Conservation (phyloP, 768 basidiomycete genomes). For the Kwoniella dendrophila region DNA sequence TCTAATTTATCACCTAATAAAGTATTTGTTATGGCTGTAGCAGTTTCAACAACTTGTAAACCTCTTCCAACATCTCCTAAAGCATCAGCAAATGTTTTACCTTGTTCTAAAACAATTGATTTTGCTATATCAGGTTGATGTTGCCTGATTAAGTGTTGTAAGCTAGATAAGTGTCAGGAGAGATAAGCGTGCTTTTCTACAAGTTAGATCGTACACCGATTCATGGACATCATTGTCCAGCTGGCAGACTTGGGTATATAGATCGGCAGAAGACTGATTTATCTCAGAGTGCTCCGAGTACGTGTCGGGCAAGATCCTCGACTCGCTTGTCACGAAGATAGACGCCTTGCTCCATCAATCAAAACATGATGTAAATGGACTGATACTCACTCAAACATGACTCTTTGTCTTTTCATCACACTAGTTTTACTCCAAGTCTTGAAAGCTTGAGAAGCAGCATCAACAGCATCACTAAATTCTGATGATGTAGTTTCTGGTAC, state of each 20-base stretch:
- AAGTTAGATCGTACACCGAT: too few relatives aligned
- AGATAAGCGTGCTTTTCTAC: not conserved
- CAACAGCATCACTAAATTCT: slow-evolving; percentile 82
- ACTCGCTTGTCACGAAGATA: too few relatives aligned
- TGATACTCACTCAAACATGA: slow-evolving; percentile 78
- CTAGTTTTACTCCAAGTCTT: slow-evolving; percentile 85
- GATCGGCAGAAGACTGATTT: too few relatives aligned
- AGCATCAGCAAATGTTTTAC: slow-evolving; percentile 91
- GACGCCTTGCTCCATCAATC: too few relatives aligned
- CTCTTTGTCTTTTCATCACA: slow-evolving; percentile 80
- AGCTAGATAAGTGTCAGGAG: slow-evolving; percentile 59
- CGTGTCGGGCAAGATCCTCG: not conserved
- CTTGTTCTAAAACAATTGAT: slow-evolving; percentile 92
- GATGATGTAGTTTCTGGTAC: slow-evolving; percentile 82
- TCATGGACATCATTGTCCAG: too few relatives aligned
- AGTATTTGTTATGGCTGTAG: slow-evolving; percentile 76
- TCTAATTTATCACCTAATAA: slow-evolving; percentile 91
- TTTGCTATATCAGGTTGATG: slow-evolving; percentile 82
- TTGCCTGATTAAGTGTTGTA: slow-evolving; percentile 82
- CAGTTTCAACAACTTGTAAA: slow-evolving; percentile 66
- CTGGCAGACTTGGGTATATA: too few relatives aligned
- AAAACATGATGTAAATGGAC: not conserved
- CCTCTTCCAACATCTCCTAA: slow-evolving; percentile 93
- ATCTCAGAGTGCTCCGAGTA: not conserved
- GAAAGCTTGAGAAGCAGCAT: slow-evolving; percentile 80